phyloP scores from a whole-genome alignment of 768 basidiomycete genomes.

The Trametes elegans region DNA sequence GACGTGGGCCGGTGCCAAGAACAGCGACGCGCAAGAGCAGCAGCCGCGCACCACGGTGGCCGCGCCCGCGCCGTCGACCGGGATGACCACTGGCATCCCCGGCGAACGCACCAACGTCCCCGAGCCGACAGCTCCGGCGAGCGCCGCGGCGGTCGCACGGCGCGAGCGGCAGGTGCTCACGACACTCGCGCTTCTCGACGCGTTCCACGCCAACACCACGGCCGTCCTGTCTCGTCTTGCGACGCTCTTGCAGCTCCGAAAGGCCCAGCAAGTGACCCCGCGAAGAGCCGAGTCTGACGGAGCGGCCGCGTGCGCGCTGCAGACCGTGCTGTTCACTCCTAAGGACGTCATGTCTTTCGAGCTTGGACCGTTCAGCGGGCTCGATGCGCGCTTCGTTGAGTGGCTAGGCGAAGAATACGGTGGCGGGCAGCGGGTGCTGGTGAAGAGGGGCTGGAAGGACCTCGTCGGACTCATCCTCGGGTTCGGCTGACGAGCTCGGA shows the following conservation, averaged over 20 bases:
- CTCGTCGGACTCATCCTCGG: conserved; percentile 44
- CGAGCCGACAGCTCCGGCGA: conserved; percentile 3
- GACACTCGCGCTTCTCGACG: conserved; percentile 62
- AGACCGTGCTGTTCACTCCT: conserved; percentile 48
- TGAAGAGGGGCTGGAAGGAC: conserved; percentile 48
- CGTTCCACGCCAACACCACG: conserved; percentile 47
- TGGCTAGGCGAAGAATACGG: conserved; percentile 74
- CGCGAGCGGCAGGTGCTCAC: conserved; percentile 38
- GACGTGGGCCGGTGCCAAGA: conserved; percentile 35
- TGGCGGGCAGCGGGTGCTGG: conserved; percentile 38
- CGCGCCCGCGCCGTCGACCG: conserved; percentile 8
- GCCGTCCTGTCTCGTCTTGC: conserved; percentile 32
- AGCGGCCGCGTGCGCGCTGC: conserved; percentile 5
- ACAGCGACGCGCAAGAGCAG: conserved; percentile 30
- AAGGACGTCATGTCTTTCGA: conserved; percentile 68
- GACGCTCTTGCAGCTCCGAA: conserved; percentile 52
- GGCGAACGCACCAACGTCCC: conserved; percentile 11
- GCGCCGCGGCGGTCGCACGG: conserved; percentile 8
- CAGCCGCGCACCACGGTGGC: conserved; percentile 5
- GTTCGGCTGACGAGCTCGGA: conserved; percentile 30
- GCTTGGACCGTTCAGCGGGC: conserved; percentile 66
- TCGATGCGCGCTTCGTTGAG: conserved; percentile 74
- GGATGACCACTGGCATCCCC: conserved; percentile 19
- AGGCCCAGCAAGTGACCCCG: conserved; percentile 59
- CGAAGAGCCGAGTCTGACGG: conserved; percentile 43